Base-by-base conservation (phyloP, 371 early-diverging fungal genomes). In the Saksenaea vasiformis region DNA sequence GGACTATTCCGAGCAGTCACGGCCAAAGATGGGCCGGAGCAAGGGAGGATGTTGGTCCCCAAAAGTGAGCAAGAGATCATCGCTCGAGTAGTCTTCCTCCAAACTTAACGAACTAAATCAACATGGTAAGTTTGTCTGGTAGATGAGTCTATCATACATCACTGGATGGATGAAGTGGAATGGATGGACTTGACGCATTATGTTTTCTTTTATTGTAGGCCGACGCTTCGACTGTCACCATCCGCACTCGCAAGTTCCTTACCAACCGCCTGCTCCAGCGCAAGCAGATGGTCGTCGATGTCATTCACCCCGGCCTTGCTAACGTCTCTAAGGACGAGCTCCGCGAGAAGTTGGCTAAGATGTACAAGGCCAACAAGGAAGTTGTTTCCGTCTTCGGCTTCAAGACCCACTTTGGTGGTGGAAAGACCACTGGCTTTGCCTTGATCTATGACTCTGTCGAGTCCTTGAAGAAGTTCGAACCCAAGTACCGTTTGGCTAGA, bases 211-310 rank as follows among this genome's bases (percentile, higher is more conserved):
- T 15, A 17, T 24, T 55, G 36, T 74, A 91, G 89, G 85, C 89
- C 80, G 89, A 91, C 85, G 67, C 78, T 60, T 78, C 85, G 74
- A 74, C 88, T 80, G 95, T 92, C 80, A 98, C 97, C 74, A 90
- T 98, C 83, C 89, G 99, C 77, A 98, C 98, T 74, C 92, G 96
- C 85, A 96, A 98, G 90, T 98, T 96, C 92, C 86, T 98, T 73
- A 95, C 97, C 80, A 98, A 98, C 96, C 95, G 94, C 74, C 89
- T 98, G 73, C 93, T 98, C 69, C 91, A 92, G 83, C 92, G 99
- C 79, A 97, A 93, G 91, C 98, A 98, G 89, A 95, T 98, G 94
- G 93, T 96, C 58, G 88, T 98, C 56, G 98, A 98, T 80, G 89
- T 98, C 71, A 82, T 96, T 74, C 99, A 98, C 85, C 98, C 98